phyloP scores from a whole-genome alignment of 768 basidiomycete genomes.

The Lentinus tigrinus region DNA sequence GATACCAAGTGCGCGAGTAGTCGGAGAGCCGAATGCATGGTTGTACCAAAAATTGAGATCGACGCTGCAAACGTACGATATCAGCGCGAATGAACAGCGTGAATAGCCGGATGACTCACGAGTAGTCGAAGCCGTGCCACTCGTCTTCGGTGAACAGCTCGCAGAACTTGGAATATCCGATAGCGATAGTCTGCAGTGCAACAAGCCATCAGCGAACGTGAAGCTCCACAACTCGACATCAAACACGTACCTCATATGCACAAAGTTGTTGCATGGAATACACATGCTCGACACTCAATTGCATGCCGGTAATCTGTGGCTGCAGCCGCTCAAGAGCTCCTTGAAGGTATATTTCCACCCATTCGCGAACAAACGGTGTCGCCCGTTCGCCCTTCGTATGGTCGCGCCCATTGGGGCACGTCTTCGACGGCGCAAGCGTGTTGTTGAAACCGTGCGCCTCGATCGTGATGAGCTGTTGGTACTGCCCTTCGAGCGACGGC shows the following conservation, averaged over 20 bases:
- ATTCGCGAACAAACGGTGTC: conserved; percentile 42
- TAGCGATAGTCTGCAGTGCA: conserved; percentile 60
- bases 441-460: conserved; percentile 45
- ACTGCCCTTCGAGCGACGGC: conserved; percentile 29
- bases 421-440: conserved; percentile 43
- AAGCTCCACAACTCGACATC: neutral
- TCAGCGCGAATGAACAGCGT: neutral
- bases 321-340: conserved; percentile 35
- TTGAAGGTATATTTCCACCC: conserved; percentile 39
- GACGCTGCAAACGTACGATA: conserved; percentile 37
- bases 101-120: conserved; percentile 33
- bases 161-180: conserved; percentile 49
- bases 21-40: conserved; percentile 42
- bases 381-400: conserved; percentile 19
- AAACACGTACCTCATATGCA: conserved; percentile 44
- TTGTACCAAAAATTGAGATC: conserved; percentile 35
- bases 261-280: conserved; percentile 38
- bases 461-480: conserved; percentile 47
- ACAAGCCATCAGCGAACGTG: conserved; percentile 44
- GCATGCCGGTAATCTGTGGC: conserved; percentile 28
- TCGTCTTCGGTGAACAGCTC: conserved; percentile 48
- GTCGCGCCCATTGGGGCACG: conserved; percentile 31
- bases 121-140: conserved; percentile 50
- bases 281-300: conserved; percentile 30
- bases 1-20: conserved; percentile 36